Base-by-base conservation (phyloP, 306 rosid species). In the Oemleria cerasiformis region DNA sequence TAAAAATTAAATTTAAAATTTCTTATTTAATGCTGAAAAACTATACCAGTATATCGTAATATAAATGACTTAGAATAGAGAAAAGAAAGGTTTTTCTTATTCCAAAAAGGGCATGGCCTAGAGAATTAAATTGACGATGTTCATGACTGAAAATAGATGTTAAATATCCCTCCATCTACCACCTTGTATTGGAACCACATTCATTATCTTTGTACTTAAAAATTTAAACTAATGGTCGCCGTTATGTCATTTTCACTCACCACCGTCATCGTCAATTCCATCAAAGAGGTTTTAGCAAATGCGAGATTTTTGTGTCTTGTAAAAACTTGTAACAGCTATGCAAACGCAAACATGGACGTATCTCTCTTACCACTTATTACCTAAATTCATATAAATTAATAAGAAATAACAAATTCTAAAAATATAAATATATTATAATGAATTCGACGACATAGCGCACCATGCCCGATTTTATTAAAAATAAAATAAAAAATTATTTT, bases 191-290 rank as follows among this genome's bases (percentile, higher is more conserved):
- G 64, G 43, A 30, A 30, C 41, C 19, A 68, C 49, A 8, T 13
- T 15, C 20, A 9, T 70, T 9, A 30, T 30, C 21, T 21, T 20
- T 0, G 64, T 1, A 21, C 40, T 14, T n/a, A n/a, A n/a, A n/a
- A n/a, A n/a, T n/a, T 15, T 43, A n/a, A 55, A 30, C 3, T 30
- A 30, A 41, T 55, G 36, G 51, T 14, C 14, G 36, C 5, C 5
- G 51, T 21, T 15, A 21, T 15, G 73, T 70, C 54, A 43, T 55
- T 40, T 41, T 70, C 65, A 41, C 63, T 43, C 25, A 7, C 39
- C 50, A 19, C 50, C 19, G 3, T 36, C 61, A 38, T 56, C 61
- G 9, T 12, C 9, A 19, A 65, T 13, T 17, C 2, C 17, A 19
- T 13, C 62, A 55, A 40, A 69, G 20, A 8, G 16, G 38, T 21